Base-by-base conservation (phyloP, 1,139 yeast species). In the Scheffersomyces illinoinensis region DNA sequence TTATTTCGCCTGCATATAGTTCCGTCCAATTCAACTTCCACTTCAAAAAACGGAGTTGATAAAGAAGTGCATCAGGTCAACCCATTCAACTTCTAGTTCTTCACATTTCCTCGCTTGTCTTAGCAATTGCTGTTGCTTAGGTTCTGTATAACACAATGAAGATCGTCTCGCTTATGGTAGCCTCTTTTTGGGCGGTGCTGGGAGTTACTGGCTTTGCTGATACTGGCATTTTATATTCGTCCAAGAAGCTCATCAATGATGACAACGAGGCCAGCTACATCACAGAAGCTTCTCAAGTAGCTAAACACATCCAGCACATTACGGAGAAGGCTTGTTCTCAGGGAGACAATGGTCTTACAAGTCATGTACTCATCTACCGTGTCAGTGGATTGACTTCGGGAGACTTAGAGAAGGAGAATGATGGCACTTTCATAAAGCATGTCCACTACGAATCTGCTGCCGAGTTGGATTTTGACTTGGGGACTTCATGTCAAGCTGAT, bases 161-260 rank as follows among this genome's bases (percentile, higher is more conserved):
- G 17, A 17, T 33, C 43, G 43, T 33, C 17, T 33, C 43, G 17
- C 43, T 33, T 33, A 33, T 33, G 59, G 62, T 53, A 55, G 62
- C 64, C 4, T 54, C 63, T 3, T 48, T 24, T 20, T 48, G 21
- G 51, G 51, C 51, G n/a, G 51, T 19, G 12, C 51, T 48, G 51
- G 51, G 51, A 48, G 74, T 66, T 8, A 51, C 61, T 57, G 79
- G 76, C 14, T 77, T 75, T 54, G 64, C 75, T 33, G 78, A 77
- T 59, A 73, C 79, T 23, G 78, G 75, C 4, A 65, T 74, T 3
- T 69, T 76, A 57, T 71, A 64, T 59, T 65, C 72, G 47, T 63
- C 68, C 52, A 58, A 63, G 47, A 50, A 61, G 19, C 58, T 71
- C 52, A 66, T 60, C n/a, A 58, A 54, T 19, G 48, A 24, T 20